Evolutionary conservation across 2,329 filamentous ascomycete species (phyloP).

Genomic region (Paracamarosporium sp.): DNA sequence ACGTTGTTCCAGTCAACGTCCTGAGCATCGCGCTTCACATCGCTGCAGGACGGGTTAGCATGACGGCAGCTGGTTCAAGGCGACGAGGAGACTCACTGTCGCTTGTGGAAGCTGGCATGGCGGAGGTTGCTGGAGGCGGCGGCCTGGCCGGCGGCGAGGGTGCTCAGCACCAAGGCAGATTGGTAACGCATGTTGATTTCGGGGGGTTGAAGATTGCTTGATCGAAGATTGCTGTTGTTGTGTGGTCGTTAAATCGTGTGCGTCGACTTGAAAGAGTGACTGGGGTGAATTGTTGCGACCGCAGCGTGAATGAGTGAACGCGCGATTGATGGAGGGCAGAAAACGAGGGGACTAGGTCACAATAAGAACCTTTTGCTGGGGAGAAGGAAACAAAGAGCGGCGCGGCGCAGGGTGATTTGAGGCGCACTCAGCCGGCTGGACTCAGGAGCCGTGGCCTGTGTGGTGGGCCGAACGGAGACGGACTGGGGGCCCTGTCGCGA

Average conservation of each 20-base stretch:
- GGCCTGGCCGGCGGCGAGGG: constrained; percentile 44
- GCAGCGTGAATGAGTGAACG: constrained; percentile 49
- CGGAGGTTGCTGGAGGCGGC: constrained; percentile 36
- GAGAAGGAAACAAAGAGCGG: constrained; percentile 29
- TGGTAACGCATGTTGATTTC: constrained; percentile 43
- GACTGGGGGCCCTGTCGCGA: constrained; percentile 11
- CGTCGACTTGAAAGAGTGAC: constrained; percentile 18
- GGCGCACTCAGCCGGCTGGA: constrained; percentile 17
- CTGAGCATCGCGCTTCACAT: constrained; percentile 34
- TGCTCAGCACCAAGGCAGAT: constrained; percentile 45
- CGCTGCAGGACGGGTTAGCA: constrained; percentile 27
- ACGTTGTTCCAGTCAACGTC: constrained; percentile 40
- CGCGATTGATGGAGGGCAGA: constrained; percentile 30
- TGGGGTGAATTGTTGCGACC: constrained; percentile 26
- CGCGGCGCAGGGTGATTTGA: constrained; percentile 25
- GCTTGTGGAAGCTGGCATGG: constrained; percentile 46
- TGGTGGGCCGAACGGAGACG: constrained; percentile 14
- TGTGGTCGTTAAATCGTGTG: constrained; percentile 12
- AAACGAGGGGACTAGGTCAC: constrained; percentile 26
- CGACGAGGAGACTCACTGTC: constrained; percentile 30
- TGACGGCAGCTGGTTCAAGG: not conserved
- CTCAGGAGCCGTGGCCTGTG: constrained; percentile 24
- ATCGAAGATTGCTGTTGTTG: constrained; percentile 9
- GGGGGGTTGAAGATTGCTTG: constrained; percentile 7
- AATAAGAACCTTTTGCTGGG: constrained; percentile 30